Evolutionary conservation across 345 rosid species (phyloP).

Genomic region (Arabidopsis arenosa): DNA sequence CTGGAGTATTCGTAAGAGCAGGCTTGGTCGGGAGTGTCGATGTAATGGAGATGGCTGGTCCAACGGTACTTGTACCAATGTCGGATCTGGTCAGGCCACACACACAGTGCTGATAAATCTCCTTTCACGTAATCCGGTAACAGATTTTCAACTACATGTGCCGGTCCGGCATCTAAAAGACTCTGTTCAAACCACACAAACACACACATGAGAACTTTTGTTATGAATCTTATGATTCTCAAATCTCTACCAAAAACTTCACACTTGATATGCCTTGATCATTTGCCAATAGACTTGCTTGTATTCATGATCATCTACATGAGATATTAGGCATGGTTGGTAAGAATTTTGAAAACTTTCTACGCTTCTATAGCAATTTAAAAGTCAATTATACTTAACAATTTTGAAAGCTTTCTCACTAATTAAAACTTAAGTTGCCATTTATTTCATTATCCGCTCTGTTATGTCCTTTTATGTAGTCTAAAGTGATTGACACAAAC

Average conservation of each 20-base stretch:
- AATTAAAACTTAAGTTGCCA: background rate
- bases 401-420: background rate
- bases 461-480: background rate
- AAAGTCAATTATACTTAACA: background rate
- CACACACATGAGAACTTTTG: constrained; percentile 5
- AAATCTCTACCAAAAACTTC: background rate
- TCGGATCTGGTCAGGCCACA: constrained; percentile 86
- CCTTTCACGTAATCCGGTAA: constrained; percentile 83
- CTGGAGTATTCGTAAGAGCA: constrained; percentile 86
- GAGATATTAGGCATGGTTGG: background rate
- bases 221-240: background rate
- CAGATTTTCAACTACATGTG: constrained; percentile 65
- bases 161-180: constrained; percentile 75
- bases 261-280: background rate
- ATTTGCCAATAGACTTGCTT: background rate
- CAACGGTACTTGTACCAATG: constrained; percentile 66
- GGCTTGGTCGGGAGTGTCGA: constrained; percentile 86
- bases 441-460: background rate
- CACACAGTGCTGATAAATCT: constrained; percentile 81
- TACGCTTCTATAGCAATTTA: background rate
- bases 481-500: constrained; percentile 10
- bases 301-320: background rate
- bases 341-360: background rate
- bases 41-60: constrained; percentile 83
- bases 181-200: constrained; percentile 43